Base-by-base conservation (phyloP, 495 filamentous ascomycete genomes). In the Aspergillus wentii region DNA sequence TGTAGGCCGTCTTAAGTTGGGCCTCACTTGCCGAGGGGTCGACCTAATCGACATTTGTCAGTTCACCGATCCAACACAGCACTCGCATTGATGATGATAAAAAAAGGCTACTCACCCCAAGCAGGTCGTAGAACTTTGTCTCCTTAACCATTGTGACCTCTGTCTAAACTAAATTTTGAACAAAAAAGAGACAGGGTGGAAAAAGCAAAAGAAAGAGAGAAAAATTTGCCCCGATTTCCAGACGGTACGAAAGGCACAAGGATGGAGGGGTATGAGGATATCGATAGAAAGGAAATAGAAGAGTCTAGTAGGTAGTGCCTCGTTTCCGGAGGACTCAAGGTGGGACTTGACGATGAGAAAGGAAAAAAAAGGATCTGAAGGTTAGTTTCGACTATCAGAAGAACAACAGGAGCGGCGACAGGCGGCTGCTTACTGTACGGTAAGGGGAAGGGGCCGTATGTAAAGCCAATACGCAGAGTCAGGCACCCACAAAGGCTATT, bases 1-100 rank as follows among this genome's bases (percentile, higher is more conserved):
- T 89, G 72, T 95, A 96, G 31, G 90, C 89, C 51, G 85, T 82
- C 70, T 86, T 94, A 41, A 96, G 64, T 62, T 94, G 82, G 47
- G 78, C 68, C 35, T 94, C 89, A 30, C 78, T 76, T 40, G 80
- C 82, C 41, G 68, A 76, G 34, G 85, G 76, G 44, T 78, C 27
- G 38, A 95, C 86, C 87, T 94, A 51, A 16, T 31, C 23, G 43
- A 21, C 46, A 52, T 38, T 49, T 22, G 56, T 58, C 21, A 65
- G 45, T 44, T 48, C 9, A 25, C 17, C 26, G 13, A 32, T 13
- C 23, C 9, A n/a, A 26, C 8, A 17, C 10, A 35, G 13, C 26
- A n/a, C 17, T n/a, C n/a, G n/a, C n/a, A n/a, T n/a, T n/a, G n/a
- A n/a, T n/a, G n/a, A 16, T 37, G 21, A 35, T 32, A 8, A 18